phyloP scores from a whole-genome alignment of 2,329 filamentous ascomycete genomes.

The Calonectria pauciramosa region DNA sequence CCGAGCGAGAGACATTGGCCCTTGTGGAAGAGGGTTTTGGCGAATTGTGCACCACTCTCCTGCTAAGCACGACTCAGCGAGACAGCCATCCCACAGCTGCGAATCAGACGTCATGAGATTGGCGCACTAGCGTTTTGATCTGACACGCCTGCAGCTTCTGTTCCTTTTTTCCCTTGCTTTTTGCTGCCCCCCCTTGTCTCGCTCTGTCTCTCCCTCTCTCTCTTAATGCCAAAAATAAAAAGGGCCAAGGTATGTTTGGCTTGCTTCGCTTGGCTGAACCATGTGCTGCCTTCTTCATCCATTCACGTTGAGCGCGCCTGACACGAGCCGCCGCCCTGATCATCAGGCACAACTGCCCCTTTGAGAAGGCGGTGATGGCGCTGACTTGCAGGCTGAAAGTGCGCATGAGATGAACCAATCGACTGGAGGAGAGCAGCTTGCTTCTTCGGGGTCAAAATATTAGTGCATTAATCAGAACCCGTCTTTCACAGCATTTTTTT shows the following conservation, averaged over 20 bases:
- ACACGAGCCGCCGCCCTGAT: background rate
- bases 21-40: background rate
- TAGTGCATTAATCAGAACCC: background rate
- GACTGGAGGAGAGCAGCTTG: background rate
- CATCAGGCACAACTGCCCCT: slow-evolving; percentile 1
- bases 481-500: background rate
- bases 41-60: background rate
- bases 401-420: background rate
- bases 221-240: background rate
- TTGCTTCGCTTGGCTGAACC: background rate
- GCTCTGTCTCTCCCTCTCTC: background rate
- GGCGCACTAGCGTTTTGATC: background rate
- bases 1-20: background rate
- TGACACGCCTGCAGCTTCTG: background rate
- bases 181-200: background rate
- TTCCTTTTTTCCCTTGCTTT: background rate
- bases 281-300: background rate
- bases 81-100: background rate
- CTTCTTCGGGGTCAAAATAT: background rate
- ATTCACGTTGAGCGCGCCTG: background rate
- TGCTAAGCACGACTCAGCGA: background rate
- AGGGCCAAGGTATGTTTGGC: background rate
- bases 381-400: background rate
- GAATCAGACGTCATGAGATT: background rate
- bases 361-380: background rate